Conservation (phyloP, 768 basidiomycete species). For the Tulasnella sp. region DNA sequence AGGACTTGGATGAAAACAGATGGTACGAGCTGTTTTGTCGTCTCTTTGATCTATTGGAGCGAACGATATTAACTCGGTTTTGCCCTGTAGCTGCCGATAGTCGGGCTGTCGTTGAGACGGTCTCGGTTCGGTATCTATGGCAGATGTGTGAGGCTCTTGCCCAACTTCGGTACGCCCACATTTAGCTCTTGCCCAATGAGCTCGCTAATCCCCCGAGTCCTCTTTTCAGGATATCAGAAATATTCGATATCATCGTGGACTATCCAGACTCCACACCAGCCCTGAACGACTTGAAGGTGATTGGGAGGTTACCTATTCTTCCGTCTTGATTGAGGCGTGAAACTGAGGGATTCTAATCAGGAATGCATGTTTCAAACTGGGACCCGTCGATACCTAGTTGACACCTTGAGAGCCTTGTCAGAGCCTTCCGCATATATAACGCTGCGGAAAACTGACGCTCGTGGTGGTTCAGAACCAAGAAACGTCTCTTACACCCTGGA, state of each 20-base stretch:
- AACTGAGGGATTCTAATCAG: slow-evolving; percentile 25
- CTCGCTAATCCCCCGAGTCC: background rate
- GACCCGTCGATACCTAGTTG: slow-evolving; percentile 64
- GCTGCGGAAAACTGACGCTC: slow-evolving; percentile 6
- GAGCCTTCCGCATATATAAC: slow-evolving; percentile 21
- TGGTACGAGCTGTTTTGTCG: background rate
- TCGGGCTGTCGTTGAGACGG: slow-evolving; percentile 57
- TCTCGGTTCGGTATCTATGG: slow-evolving; percentile 79
- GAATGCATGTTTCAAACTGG: slow-evolving; percentile 74
- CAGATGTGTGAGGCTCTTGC: slow-evolving; percentile 87
- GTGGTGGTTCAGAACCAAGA: slow-evolving; percentile 49
- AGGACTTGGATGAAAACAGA: slow-evolving; percentile 46
- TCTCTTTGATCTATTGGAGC: slow-evolving; percentile 4
- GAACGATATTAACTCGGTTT: slow-evolving; percentile 1
- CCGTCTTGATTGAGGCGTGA: background rate
- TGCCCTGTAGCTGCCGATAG: slow-evolving; percentile 16
- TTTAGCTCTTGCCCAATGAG: background rate
- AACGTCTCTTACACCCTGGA: slow-evolving; percentile 88
- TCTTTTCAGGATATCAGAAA: slow-evolving; percentile 47
- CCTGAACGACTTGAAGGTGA: slow-evolving; percentile 72
- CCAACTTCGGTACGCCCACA: slow-evolving; percentile 56
- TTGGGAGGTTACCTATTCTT: slow-evolving; percentile 13
- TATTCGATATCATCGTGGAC: slow-evolving; percentile 94
- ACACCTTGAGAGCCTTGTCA: slow-evolving; percentile 68
- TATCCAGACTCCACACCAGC: slow-evolving; percentile 81